Evolutionary conservation across 768 basidiomycete species (phyloP).

Genomic region (Scleroderma bovista): DNA sequence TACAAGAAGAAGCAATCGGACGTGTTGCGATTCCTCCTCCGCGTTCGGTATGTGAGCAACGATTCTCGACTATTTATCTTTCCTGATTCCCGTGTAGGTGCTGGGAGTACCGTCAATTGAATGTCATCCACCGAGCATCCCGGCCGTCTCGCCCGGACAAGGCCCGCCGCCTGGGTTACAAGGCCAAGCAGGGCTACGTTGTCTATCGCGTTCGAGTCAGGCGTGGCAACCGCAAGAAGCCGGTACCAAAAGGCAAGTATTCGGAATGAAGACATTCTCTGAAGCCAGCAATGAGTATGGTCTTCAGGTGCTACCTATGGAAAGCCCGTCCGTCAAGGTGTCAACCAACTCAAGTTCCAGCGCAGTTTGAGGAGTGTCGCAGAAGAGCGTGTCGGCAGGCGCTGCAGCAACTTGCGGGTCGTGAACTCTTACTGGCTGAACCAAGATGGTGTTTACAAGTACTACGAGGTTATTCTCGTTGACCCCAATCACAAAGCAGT

Average conservation of each 20-base stretch:
- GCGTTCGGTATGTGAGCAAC: conserved; percentile 67
- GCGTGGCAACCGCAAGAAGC: conserved; percentile 98
- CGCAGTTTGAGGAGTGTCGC: conserved; percentile 88
- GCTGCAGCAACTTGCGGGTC: conserved; percentile 95
- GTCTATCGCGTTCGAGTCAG: conserved; percentile 97
- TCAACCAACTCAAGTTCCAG: conserved; percentile 98
- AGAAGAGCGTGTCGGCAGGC: conserved; percentile 95
- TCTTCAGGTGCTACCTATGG: conserved; percentile 88
- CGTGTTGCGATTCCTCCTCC: conserved; percentile 95
- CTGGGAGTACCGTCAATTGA: conserved; percentile 98
- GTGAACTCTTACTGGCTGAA: conserved; percentile 99
- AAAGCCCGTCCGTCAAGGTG: conserved; percentile 99
- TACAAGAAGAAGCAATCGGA: conserved; percentile 99
- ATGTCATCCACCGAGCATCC: conserved; percentile 97
- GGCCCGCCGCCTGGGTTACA: conserved; percentile 97
- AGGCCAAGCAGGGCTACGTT: conserved; percentile 99
- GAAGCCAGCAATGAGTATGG: conserved; percentile 1
- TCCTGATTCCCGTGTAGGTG: conserved; percentile 45
- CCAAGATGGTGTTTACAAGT: conserved; percentile 98
- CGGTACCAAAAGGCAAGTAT: conserved; percentile 84
- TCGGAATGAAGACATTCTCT: background rate
- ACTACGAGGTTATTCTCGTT: conserved; percentile 98
- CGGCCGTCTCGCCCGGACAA: conserved; percentile 99
- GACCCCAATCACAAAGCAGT: conserved; percentile 94
- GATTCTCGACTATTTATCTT: background rate